These are phyloP conservation scores for Ustilago curta DNA, from an alignment of 1,284 basidiomycete genomes.

Conservation along the genomic window DNA sequence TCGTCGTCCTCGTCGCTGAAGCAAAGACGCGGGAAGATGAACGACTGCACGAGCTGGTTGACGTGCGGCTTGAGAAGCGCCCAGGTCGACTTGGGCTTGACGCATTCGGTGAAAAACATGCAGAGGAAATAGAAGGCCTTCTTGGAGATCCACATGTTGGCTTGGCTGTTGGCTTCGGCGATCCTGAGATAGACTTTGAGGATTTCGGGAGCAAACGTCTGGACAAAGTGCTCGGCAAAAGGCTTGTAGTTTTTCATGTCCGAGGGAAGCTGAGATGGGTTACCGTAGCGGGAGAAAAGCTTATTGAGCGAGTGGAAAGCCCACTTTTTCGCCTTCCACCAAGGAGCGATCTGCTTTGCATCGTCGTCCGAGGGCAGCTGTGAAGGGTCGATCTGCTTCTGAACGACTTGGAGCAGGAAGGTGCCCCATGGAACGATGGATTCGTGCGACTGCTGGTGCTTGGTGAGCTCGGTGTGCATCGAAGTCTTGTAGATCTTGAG, in stretches of 20 bases:
- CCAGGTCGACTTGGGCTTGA: slow-evolving; percentile 68
- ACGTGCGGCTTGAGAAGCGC: slow-evolving; percentile 65
- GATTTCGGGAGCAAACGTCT: slow-evolving; percentile 67
- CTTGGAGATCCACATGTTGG: slow-evolving; percentile 58
- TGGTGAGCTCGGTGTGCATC: slow-evolving; percentile 60
- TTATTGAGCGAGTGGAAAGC: slow-evolving; percentile 68
- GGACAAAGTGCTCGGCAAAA: slow-evolving; percentile 65
- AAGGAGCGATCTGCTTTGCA: slow-evolving; percentile 40
- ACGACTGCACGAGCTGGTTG: slow-evolving; percentile 55
- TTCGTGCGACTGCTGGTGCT: slow-evolving; percentile 64
- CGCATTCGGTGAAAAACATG: slow-evolving; percentile 65
- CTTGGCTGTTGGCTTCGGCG: slow-evolving; percentile 53
- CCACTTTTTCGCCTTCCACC: slow-evolving; percentile 70
- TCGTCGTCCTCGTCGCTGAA: slow-evolving; percentile 64
- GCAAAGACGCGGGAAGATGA: slow-evolving; percentile 66
- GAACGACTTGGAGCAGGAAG: slow-evolving; percentile 63
- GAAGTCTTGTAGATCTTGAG: slow-evolving; percentile 67
- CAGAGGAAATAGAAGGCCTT: slow-evolving; percentile 62
- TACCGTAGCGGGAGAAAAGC: slow-evolving; percentile 67
- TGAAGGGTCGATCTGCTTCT: slow-evolving; percentile 52
- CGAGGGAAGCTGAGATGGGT: slow-evolving; percentile 64
- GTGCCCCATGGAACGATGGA: slow-evolving; percentile 67
- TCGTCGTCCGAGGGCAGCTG: slow-evolving; percentile 60
- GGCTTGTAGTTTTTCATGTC: slow-evolving; percentile 66
- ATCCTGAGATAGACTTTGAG: slow-evolving; percentile 66